Percentiles rank a stretch among this genome's conserved stretches.
phyloP scores from a whole-genome alignment of 2,329 filamentous ascomycete genomes.

The Pseudonectria buxi region DNA sequence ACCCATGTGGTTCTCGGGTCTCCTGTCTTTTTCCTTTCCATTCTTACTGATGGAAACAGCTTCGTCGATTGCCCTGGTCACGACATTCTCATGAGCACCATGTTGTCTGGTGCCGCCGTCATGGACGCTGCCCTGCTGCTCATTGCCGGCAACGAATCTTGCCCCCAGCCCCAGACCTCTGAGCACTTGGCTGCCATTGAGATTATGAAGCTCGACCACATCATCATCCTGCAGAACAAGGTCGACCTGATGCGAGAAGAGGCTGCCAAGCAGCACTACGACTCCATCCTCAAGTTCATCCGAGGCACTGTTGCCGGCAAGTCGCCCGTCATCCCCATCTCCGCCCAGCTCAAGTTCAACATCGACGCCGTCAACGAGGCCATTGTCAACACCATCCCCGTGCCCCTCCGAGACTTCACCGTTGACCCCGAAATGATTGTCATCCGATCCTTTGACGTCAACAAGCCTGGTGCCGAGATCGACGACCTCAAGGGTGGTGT shows the following conservation, averaged over 20 bases:
- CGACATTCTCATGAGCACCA: slow-evolving; percentile 99
- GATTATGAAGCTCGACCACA: slow-evolving; percentile 99
- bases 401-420: slow-evolving; percentile 84
- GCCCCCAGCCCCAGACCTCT: slow-evolving; percentile 95
- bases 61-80: slow-evolving; percentile 99
- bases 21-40: not conserved
- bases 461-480: slow-evolving; percentile 98
- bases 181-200: slow-evolving; percentile 98
- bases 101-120: slow-evolving; percentile 98
- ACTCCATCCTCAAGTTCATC: slow-evolving; percentile 98
- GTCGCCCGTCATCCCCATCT: slow-evolving; percentile 91
- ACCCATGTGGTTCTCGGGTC: not conserved
- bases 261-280: slow-evolving; percentile 85
- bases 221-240: slow-evolving; percentile 99
- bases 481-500: slow-evolving; percentile 98
- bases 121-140: slow-evolving; percentile 97
- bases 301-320: slow-evolving; percentile 94
- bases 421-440: slow-evolving; percentile 97
- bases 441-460: slow-evolving; percentile 98
- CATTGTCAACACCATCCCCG: slow-evolving; percentile 89
- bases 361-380: slow-evolving; percentile 97
- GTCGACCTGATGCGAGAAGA: slow-evolving; percentile 98
- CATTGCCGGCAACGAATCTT: slow-evolving; percentile 97
- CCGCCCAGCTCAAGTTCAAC: slow-evolving; percentile 98
- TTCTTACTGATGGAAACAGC: slow-evolving; percentile 37